Conservation (phyloP, 2,329 filamentous ascomycete genomes). For the Didymella pinodella region DNA sequence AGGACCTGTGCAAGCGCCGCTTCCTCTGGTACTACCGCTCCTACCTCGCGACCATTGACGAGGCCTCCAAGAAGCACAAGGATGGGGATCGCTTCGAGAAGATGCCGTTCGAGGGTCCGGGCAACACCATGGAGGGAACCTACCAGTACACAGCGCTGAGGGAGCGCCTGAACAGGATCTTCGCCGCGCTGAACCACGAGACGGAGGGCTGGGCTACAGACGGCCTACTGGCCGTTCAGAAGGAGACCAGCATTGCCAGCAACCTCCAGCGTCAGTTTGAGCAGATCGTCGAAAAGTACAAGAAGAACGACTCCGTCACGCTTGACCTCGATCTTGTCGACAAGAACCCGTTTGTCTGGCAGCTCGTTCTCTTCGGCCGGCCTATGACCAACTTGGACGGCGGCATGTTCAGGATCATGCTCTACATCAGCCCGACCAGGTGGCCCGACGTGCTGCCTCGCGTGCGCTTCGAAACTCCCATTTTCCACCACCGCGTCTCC, state of each 20-base stretch:
- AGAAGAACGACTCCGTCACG: slow-evolving; percentile 71
- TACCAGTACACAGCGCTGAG: slow-evolving; percentile 83
- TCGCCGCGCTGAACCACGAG: slow-evolving; percentile 75
- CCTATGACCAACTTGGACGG: slow-evolving; percentile 95
- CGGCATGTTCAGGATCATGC: slow-evolving; percentile 79
- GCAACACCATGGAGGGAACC: slow-evolving; percentile 84
- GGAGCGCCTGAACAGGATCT: slow-evolving; percentile 72
- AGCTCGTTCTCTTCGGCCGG: slow-evolving; percentile 85
- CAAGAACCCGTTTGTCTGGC: slow-evolving; percentile 89
- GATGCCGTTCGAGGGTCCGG: slow-evolving; percentile 85
- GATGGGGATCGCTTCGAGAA: slow-evolving; percentile 71
- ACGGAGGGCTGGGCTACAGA: slow-evolving; percentile 73
- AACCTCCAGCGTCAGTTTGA: slow-evolving; percentile 86
- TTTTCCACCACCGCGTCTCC: slow-evolving; percentile 90
- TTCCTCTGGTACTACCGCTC: slow-evolving; percentile 97
- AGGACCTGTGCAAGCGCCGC: slow-evolving; percentile 86
- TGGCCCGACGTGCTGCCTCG: slow-evolving; percentile 92
- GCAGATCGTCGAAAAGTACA: slow-evolving; percentile 79
- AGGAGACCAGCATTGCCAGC: slow-evolving; percentile 77
- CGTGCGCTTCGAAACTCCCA: slow-evolving; percentile 77
- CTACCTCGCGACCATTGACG: slow-evolving; percentile 75
- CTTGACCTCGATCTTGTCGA: slow-evolving; percentile 80
- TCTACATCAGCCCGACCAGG: slow-evolving; percentile 76
- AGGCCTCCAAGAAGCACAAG: slow-evolving; percentile 68
- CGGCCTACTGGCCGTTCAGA: slow-evolving; percentile 68